Percentiles rank a stretch among this genome's conserved stretches.
phyloP scores from a whole-genome alignment of 495 filamentous ascomycete species.

The Aspergillus bridgeri region DNA sequence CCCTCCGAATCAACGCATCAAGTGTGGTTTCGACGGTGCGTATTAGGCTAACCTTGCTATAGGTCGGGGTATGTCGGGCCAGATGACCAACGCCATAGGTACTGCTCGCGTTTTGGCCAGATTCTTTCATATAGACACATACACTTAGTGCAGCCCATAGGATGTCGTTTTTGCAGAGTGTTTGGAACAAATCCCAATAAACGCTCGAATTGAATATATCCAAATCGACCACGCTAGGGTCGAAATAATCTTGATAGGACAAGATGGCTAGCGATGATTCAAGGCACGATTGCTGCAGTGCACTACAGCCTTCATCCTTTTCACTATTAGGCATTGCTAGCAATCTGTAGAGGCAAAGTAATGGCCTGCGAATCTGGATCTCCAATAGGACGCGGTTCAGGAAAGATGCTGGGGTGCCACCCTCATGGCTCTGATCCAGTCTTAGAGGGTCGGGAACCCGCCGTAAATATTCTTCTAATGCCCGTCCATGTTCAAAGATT shows the following conservation, averaged over 20 bases:
- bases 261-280: slow-evolving; percentile 22
- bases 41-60: slow-evolving; percentile 21
- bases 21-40: slow-evolving; percentile 23
- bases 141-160: slow-evolving; percentile 23
- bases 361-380: slow-evolving; percentile 20
- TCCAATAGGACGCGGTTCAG: slow-evolving; percentile 21
- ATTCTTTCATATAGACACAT: slow-evolving; percentile 20
- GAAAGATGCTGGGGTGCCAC: slow-evolving; percentile 2
- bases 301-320: slow-evolving; percentile 6
- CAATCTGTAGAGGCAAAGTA: slow-evolving; percentile 24
- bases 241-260: slow-evolving; percentile 28
- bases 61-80: background rate
- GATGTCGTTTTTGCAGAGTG: slow-evolving; percentile 25
- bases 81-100: background rate
- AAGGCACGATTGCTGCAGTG: slow-evolving; percentile 17
- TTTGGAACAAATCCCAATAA: slow-evolving; percentile 27
- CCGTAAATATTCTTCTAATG: slow-evolving; percentile 15
- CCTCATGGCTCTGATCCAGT: background rate
- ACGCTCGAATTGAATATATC: slow-evolving; percentile 11
- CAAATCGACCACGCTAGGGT: slow-evolving; percentile 19
- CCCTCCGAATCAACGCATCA: slow-evolving; percentile 20
- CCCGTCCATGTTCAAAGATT: slow-evolving; percentile 11
- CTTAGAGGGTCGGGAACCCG: slow-evolving; percentile 11
- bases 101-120: background rate
- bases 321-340: slow-evolving; percentile 4